A percentile compares a stretch with the other conserved stretches of the same genome.
phyloP scores from a whole-genome alignment of 164 flowering plant genomes.

The Annona cherimola region DNA sequence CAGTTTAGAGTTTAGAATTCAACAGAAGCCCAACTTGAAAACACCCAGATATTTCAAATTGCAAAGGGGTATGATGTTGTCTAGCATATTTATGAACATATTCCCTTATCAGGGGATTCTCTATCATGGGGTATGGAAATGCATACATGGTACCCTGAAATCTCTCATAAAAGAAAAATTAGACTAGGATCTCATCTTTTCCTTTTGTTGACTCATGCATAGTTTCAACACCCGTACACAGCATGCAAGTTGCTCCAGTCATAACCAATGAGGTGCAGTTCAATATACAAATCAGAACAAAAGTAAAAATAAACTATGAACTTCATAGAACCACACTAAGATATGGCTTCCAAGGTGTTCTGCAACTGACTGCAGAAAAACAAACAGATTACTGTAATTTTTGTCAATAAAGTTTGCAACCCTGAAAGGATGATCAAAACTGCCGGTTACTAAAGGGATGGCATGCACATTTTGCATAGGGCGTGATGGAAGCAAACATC shows the following conservation, averaged over 20 bases:
- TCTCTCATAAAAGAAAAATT: no score
- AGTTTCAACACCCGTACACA: background rate
- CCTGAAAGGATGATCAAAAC: background rate
- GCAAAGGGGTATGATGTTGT: background rate
- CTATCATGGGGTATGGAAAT: no score
- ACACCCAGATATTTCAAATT: background rate
- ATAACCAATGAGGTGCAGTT: background rate
- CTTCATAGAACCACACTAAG: background rate
- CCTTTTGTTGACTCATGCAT: background rate
- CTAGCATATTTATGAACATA: background rate
- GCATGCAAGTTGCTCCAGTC: background rate
- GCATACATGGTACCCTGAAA: no score
- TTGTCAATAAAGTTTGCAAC: background rate
- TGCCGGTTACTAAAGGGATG: background rate
- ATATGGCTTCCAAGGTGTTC: background rate
- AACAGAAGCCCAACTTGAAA: background rate
- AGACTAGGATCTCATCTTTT: no score
- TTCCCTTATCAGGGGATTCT: background rate
- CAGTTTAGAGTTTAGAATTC: background rate
- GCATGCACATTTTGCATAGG: no score
- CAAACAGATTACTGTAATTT: background rate
- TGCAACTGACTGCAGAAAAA: background rate
- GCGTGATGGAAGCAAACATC: no score
- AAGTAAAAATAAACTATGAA: no score
- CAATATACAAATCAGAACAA: background rate